Evolutionary conservation across 202 grass and related monocot genomes (phyloP).

Genomic region (Bolboschoenoplectus hybrid): DNA sequence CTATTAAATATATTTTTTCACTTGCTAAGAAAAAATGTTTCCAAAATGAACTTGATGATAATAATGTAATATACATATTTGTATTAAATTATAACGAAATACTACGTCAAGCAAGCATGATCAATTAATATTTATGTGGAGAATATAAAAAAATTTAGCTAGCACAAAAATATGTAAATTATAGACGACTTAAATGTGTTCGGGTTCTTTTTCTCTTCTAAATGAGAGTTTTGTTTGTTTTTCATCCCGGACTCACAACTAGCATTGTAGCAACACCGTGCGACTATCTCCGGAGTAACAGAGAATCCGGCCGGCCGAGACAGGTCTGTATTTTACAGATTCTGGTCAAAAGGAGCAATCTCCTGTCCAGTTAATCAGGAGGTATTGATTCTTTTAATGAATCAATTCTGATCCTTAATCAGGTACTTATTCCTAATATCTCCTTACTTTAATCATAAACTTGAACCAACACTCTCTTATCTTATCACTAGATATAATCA

Average conservation of each 20-base stretch:
- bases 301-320: neutral
- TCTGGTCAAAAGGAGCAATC: neutral
- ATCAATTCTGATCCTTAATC: constrained; percentile 14
- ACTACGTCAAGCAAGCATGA: no score
- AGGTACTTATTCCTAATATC: neutral
- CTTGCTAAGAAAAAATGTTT: neutral
- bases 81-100: no score
- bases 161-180: no score
- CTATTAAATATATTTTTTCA: neutral
- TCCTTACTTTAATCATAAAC: no score
- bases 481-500: no score
- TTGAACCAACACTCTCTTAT: no score
- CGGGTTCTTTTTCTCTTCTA: no score
- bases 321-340: neutral
- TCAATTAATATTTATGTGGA: no score
- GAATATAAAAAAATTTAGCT: no score
- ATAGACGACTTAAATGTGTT: no score
- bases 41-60: neutral
- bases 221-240: no score
- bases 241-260: neutral
- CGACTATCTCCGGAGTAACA: neutral
- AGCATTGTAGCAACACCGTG: neutral
- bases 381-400: constrained; percentile 3
- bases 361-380: constrained; percentile 22
- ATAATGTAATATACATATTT: no score